Evolutionary conservation across 768 basidiomycete genomes (phyloP).

Genomic region (Amanita muscaria): DNA sequence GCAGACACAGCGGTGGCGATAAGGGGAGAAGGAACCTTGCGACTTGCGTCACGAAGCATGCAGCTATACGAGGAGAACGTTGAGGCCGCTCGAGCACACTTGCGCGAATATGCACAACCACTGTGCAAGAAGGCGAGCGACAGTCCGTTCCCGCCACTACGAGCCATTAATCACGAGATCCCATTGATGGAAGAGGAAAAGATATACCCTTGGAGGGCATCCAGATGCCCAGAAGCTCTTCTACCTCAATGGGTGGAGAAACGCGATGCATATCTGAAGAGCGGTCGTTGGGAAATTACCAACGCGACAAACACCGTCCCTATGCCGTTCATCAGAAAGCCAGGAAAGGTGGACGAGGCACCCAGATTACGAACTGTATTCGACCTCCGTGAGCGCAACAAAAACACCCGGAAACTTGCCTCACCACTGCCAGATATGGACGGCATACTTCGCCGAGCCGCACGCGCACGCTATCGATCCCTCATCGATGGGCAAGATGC

Average conservation of each 20-base stretch:
- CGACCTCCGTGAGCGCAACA: slow-evolving; percentile 28
- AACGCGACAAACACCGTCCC: slow-evolving; percentile 26
- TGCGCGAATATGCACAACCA: slow-evolving; percentile 14
- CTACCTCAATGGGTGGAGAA: slow-evolving; percentile 22
- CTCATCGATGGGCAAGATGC: slow-evolving; percentile 30
- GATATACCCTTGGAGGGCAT: slow-evolving; percentile 24
- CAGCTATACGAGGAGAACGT: too few species aligned
- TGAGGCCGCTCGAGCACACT: too few species aligned
- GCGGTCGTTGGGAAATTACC: slow-evolving; percentile 22
- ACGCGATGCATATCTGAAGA: slow-evolving; percentile 18
- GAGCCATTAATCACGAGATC: slow-evolving; percentile 33
- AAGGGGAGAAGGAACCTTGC: too few species aligned
- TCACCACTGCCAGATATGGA: slow-evolving; percentile 35
- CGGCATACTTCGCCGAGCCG: slow-evolving; percentile 25
- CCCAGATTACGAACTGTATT: slow-evolving; percentile 25
- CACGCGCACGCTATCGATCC: slow-evolving; percentile 19
- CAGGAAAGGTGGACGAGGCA: slow-evolving; percentile 14
- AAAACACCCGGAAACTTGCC: slow-evolving; percentile 27
- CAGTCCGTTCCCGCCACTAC: slow-evolving; percentile 26
- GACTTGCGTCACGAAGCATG: too few species aligned
- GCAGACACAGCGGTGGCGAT: too few species aligned
- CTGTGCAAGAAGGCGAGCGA: slow-evolving; percentile 20
- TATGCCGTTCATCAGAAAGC: slow-evolving; percentile 23
- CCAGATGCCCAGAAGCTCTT: slow-evolving; percentile 30
- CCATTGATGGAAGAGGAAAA: slow-evolving; percentile 27